Percentiles rank a stretch among this genome's conserved stretches.
Evolutionary conservation across 306 rosid genomes (phyloP).

Genomic region (Carpinus viminea): DNA sequence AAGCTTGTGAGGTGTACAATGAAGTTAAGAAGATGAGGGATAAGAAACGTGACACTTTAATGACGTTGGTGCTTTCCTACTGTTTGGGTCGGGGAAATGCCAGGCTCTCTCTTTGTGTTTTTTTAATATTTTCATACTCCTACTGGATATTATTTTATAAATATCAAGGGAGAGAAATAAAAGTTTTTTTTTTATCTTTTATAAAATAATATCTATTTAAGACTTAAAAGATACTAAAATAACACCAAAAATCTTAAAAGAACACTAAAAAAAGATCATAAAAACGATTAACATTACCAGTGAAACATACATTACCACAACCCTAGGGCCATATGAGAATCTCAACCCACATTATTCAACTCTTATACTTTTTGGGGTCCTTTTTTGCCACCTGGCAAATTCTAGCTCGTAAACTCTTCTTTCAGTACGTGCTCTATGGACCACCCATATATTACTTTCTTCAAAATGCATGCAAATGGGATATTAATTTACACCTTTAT

Average conservation of each 20-base stretch:
- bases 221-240: too few relatives aligned
- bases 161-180: too few relatives aligned
- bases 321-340: not conserved
- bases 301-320: not conserved
- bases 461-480: not conserved
- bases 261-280: too few relatives aligned
- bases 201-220: too few relatives aligned
- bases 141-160: too few relatives aligned
- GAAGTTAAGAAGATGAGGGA: conserved; percentile 17
- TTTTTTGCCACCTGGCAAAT: conserved; percentile 9
- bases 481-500: too few relatives aligned
- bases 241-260: too few relatives aligned
- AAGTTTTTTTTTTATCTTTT: too few relatives aligned
- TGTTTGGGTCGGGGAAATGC: not conserved
- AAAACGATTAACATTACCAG: too few relatives aligned
- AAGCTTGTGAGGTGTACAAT: conserved; percentile 30
- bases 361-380: conserved; percentile 6
- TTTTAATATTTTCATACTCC: too few relatives aligned
- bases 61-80: not conserved
- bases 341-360: not conserved
- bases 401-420: not conserved
- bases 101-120: too few relatives aligned
- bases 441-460: conserved; percentile 17
- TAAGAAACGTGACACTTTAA: conserved; percentile 4
- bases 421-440: not conserved